Conservation (phyloP, 177 flowering plant genomes). For the Vitis hybrid region DNA sequence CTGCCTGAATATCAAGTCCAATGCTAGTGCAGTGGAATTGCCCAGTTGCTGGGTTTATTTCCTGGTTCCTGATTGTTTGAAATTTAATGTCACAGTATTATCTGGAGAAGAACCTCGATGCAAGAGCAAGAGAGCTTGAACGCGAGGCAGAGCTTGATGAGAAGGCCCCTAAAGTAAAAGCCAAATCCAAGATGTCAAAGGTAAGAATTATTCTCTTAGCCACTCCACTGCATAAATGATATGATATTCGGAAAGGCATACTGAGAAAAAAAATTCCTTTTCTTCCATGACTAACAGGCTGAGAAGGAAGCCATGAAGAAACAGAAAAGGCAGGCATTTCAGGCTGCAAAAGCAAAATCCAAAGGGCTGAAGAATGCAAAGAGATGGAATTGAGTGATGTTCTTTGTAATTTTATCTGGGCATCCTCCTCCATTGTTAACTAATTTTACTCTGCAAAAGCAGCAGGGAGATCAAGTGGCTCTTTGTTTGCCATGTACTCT, state of each 20-base stretch:
- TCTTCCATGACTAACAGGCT: conserved; percentile 42
- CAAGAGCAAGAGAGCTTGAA: conserved; percentile 68
- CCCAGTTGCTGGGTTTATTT: background rate
- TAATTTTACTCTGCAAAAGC: conserved; percentile 8
- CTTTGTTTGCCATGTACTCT: too few species aligned
- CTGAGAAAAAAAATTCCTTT: background rate
- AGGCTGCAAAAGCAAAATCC: conserved; percentile 81
- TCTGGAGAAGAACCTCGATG: conserved; percentile 94
- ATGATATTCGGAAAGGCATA: background rate
- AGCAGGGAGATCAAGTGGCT: background rate
- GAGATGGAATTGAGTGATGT: conserved; percentile 77
- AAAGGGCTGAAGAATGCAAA: conserved; percentile 82
- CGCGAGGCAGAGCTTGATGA: conserved; percentile 95
- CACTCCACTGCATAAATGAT: background rate
- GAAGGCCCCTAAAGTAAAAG: conserved; percentile 86
- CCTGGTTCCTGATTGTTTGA: conserved; percentile 2
- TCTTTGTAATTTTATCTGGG: background rate
- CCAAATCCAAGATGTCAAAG: conserved; percentile 98
- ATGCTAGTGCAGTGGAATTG: background rate
- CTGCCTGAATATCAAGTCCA: background rate
- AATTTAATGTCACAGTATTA: conserved; percentile 63
- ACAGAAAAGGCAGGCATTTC: conserved; percentile 82
- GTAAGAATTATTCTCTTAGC: conserved; percentile 24
- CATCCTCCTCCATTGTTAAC: conserved; percentile 4
- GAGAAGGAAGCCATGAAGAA: conserved; percentile 95